Evolutionary conservation across 2,329 filamentous ascomycete species (phyloP), one percentile per base, ranked within the genome.

Genomic region (Sclerotinia nivalis): DNA sequence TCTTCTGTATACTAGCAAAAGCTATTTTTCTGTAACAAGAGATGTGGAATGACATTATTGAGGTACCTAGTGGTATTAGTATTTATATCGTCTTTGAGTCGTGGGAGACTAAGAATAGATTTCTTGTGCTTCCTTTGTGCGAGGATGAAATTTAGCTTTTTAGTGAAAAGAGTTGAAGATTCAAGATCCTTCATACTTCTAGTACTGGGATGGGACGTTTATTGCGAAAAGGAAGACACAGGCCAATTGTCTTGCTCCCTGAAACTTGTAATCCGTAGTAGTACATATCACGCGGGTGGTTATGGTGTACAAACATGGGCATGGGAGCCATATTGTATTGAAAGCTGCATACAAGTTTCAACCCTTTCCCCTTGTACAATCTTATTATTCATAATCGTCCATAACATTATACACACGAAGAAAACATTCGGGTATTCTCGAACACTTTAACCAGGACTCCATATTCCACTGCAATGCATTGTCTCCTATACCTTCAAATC

Each of bases 11-110:
- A 15, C 13, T n/a, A 22, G 28, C 4, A 20, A 47, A 34, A n/a
- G 40, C 4, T 34, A 45, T 31, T 47, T 49, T 12, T 18, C 18
- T 5, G 5, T 7, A 31, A 9, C 20, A 6, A 54, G 15, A 31
- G 40, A n/a, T 47, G 20, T 7, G 25, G 28, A 45, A 4, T 60
- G 40, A 45, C 10, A 4, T 15, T 49, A 49, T 49, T 49, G 59
- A 49, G 59, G 43, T 62, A 62, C 59, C 43, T n/a, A 62, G 28
- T 62, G 43, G 59, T 49, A 62, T 34, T 62, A 34, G 43, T 20
- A 20, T 37, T 37, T 20, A n/a, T 37, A 13, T 25, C 22, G 1
- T 62, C 31, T 62, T 31, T 62, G 28, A 7, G 22, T 43, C 20
- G 18, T 34, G 22, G 20, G 28, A 47, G 1, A 13, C 8, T 25